phyloP scores from a whole-genome alignment of 139 green algal genomes.

The Chlorella sp. region DNA sequence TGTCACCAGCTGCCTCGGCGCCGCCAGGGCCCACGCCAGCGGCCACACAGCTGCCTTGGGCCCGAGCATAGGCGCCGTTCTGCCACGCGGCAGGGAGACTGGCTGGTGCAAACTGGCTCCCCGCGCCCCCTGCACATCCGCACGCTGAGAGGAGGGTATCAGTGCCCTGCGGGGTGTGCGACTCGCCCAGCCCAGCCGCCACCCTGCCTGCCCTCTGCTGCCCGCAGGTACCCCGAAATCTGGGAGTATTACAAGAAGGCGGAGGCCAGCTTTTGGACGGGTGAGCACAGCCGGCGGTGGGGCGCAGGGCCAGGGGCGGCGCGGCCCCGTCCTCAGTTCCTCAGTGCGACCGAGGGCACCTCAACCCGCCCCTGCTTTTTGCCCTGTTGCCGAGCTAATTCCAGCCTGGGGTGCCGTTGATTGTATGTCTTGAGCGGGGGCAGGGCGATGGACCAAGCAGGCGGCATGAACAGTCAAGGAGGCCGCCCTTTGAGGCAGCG shows the following conservation, averaged over 20 bases:
- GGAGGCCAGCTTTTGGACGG: constrained; percentile 95
- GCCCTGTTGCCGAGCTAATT: too few species aligned
- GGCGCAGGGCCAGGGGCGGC: too few species aligned
- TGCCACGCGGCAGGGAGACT: background rate
- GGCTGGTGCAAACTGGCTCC: background rate
- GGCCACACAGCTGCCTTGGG: background rate
- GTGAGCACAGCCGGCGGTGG: constrained; percentile 54
- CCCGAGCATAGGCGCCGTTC: background rate
- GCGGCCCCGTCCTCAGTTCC: too few species aligned
- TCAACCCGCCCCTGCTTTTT: background rate
- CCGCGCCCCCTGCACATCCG: background rate
- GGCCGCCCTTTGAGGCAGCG: too few species aligned
- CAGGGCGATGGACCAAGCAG: too few species aligned
- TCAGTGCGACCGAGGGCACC: background rate
- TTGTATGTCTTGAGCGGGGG: too few species aligned
- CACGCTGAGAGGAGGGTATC: too few species aligned
- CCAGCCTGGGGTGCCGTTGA: too few species aligned
- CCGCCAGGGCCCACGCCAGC: background rate
- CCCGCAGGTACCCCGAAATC: constrained; percentile 49
- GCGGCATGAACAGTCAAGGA: too few species aligned
- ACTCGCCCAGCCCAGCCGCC: background rate
- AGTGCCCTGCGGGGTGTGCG: too few species aligned
- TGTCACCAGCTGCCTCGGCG: background rate
- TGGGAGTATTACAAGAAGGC: constrained; percentile 99
- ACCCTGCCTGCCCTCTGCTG: background rate